Conservation (phyloP, 164 flowering plant species). For the Brasenia schreberi region DNA sequence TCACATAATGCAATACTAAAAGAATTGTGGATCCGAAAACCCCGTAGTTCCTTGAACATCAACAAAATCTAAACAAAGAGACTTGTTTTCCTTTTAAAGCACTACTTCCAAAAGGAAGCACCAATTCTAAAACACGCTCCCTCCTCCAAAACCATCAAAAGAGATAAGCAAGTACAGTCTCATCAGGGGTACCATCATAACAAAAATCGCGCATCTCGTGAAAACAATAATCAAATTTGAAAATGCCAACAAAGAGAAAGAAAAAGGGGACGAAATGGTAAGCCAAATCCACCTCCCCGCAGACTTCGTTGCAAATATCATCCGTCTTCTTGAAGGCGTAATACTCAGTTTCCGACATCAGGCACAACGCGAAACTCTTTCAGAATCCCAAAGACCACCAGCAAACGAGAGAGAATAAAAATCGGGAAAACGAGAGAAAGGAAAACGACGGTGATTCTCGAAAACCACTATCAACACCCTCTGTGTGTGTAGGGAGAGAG, state of each 20-base stretch:
- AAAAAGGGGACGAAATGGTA: neutral
- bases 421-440: neutral
- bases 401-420: neutral
- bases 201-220: neutral
- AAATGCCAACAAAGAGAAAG: neutral
- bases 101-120: neutral
- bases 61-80: no score
- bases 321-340: constrained; percentile 66
- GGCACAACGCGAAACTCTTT: neutral
- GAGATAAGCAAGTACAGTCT: no score
- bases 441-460: neutral
- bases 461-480: neutral
- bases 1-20: no score
- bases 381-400: neutral
- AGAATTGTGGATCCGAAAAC: no score
- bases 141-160: no score
- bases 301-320: constrained; percentile 66
- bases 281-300: constrained; percentile 50
- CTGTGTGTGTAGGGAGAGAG: neutral
- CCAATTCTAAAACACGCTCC: neutral
- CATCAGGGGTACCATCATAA: neutral
- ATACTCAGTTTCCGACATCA: constrained; percentile 35
- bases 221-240: neutral
- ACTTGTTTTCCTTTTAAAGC: neutral
- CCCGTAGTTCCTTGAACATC: no score